These are phyloP conservation scores for Ophiostoma sp. DNA, from an alignment of 2,329 filamentous ascomycete genomes.

Conservation along the genomic window DNA sequence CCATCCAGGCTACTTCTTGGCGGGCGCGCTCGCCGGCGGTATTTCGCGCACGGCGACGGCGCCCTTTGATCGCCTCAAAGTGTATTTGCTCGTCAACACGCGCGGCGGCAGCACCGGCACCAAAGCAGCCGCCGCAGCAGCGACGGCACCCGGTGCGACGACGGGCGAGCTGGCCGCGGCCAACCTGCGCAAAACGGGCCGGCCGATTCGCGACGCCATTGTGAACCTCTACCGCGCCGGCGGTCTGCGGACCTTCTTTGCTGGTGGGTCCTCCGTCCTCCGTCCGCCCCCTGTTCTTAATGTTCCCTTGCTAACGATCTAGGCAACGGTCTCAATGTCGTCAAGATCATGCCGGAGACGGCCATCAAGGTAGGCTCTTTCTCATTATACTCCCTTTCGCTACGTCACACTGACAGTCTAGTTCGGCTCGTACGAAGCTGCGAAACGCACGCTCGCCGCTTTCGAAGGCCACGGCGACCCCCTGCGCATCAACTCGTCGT, in stretches of 20 bases:
- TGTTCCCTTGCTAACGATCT: conserved; percentile 22
- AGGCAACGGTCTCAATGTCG: conserved; percentile 94
- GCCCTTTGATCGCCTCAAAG: conserved; percentile 93
- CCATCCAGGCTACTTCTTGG: conserved; percentile 95
- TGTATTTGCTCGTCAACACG: conserved; percentile 94
- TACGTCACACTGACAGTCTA: conserved; percentile 29
- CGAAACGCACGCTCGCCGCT: conserved; percentile 81
- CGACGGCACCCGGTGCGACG: conserved; percentile 65
- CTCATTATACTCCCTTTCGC: background rate
- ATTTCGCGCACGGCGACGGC: conserved; percentile 94
- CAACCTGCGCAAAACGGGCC: conserved; percentile 65
- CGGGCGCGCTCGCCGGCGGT: conserved; percentile 90
- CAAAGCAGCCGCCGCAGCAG: background rate
- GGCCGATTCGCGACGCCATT: conserved; percentile 70
- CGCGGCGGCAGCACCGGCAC: conserved; percentile 43
- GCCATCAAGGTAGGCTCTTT: conserved; percentile 69
- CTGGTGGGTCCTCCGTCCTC: conserved; percentile 61
- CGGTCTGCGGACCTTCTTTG: conserved; percentile 86
- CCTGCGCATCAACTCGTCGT: conserved; percentile 74
- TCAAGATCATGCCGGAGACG: conserved; percentile 98
- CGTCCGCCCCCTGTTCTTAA: background rate
- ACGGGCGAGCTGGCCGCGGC: conserved; percentile 65
- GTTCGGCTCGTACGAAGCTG: conserved; percentile 95
- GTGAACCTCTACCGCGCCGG: conserved; percentile 82
- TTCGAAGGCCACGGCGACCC: conserved; percentile 87